Evolutionary conservation across 257 asterid genomes (phyloP), one percentile per base, ranked within the genome.

Genomic region (Rubia yunnanensis): DNA sequence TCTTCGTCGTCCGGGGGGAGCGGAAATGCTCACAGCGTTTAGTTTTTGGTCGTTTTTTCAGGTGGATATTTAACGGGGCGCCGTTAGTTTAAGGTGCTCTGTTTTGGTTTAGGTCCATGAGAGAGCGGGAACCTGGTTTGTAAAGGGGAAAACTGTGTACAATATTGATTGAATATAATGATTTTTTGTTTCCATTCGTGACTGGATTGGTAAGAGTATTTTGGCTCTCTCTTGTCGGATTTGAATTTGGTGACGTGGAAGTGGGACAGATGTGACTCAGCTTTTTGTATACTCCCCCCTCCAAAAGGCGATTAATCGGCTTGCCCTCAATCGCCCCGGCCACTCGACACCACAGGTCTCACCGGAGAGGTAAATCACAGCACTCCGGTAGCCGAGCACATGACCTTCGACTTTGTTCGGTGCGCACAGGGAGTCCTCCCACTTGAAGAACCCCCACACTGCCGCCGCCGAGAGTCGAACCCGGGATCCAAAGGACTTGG

Each of bases 1-100:
- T 73, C 75, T 53, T 88, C 92, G 0, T 81, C 87, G 10, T 85
- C 81, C 64, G 83, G 86, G 28, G 76, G 67, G 6, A 54, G 66
- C 24, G 76, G 70, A 23, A 44, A 71, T 13, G 27, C 39, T 48
- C 64, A 32, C 30, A 60, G 70, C 20, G 54, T 32, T 69, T 34
- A 23, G 58, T 57, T 27, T 38, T 6, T 24, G 11, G 50, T 10
- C 58, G 9, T 22, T 52, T 52, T 22, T 44, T n/a, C n/a, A n/a
- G n/a, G n/a, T n/a, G n/a, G 4, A 35, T 3, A 3, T 35, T 35
- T 35, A 35, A 20, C 11, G 14, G 24, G 57, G 28, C 57, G 28
- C 27, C 57, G n/a, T 22, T 50, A 22, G 8, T n/a, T n/a, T 50
- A 18, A 8, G 28, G 57, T n/a, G 59, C 59, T 30, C 49, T 62